Evolutionary conservation across 345 rosid species (phyloP).

Genomic region (Eucalyptus pauciflora): DNA sequence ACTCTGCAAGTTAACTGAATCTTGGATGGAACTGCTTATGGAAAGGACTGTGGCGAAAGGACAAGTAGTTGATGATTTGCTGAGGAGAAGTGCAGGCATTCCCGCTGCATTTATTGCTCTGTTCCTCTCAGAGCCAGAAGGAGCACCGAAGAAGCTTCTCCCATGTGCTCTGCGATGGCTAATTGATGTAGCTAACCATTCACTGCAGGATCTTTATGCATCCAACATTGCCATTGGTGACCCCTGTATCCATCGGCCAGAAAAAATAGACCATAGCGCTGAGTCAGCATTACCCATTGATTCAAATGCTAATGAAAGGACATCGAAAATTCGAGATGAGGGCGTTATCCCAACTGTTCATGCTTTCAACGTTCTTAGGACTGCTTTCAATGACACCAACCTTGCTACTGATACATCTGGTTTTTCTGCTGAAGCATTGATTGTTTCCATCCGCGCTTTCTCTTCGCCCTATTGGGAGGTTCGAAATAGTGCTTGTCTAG

Average conservation of each 20-base stretch:
- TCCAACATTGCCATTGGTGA: constrained; percentile 4
- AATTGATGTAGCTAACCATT: constrained; percentile 55
- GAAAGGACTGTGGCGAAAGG: constrained; percentile 79
- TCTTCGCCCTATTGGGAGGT: constrained; percentile 98
- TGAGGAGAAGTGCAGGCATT: constrained; percentile 98
- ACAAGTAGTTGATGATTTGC: constrained; percentile 83
- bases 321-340: constrained; percentile 84
- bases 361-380: constrained; percentile 87
- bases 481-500: constrained; percentile 86
- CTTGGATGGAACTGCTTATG: constrained; percentile 97
- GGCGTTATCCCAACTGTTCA: constrained; percentile 93
- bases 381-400: constrained; percentile 89
- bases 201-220: constrained; percentile 25
- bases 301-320: constrained; percentile 22
- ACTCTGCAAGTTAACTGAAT: constrained; percentile 81
- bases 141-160: constrained; percentile 91
- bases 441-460: constrained; percentile 66
- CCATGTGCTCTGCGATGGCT: constrained; percentile 82
- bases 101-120: constrained; percentile 94
- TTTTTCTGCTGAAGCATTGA: constrained; percentile 88
- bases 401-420: constrained; percentile 94
- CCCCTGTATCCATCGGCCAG: background rate
- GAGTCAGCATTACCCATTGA: constrained; percentile 9
- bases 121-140: constrained; percentile 92
- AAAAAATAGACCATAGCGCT: constrained; percentile 6